Base-by-base conservation (phyloP, 164 flowering plant species). In the Dillenia suffruticosa region DNA sequence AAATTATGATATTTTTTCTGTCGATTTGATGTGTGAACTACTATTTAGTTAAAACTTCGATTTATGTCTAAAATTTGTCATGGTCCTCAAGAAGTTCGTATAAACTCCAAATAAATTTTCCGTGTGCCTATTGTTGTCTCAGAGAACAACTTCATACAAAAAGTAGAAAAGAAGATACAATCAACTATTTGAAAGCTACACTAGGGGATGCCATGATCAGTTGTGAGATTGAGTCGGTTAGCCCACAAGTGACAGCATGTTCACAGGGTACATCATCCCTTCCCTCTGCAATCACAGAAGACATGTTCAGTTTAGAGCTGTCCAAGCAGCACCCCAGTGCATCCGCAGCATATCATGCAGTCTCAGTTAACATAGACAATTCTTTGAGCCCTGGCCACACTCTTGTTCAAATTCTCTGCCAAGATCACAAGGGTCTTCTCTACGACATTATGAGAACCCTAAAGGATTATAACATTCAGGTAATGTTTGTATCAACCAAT, bases 401-500 rank as follows among this genome's bases (percentile, higher is more conserved):
- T 0, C 90, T 94, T 16, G 77, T 94, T 59, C 93, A 94, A 76
- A 86, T 94, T 44, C 58, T 70, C 46, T 91, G 97, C 70, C 77
- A 71, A 70, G 95, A 94, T 65, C 96, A 89, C 72, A 91, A 89
- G 68, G 99, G 96, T 59, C 95, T 94, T 52, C 84, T 94, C n/a
- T 94, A 86, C 55, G 99, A 94, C 72, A 81, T 89, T 40, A 87
- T 91, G 97, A 79, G 95, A 75, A 88, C 93, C 40, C 65, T 94
- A 10, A 94, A 91, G 79, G 99, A 94, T 63, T 91, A 77, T 72
- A 85, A 88, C 65, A 89, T 88, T 59, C 86, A 94, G 97, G 99
- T 94, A 79, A 58, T 59, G 32, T 15, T 17, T n/a, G 48, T 49
- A 16, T 9, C 45, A 1, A 2, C 12, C 19, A 12, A 4, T 5